Evolutionary conservation across 1,139 yeast genomes (phyloP).

Genomic region (Scheffersomyces cryptocercus): DNA sequence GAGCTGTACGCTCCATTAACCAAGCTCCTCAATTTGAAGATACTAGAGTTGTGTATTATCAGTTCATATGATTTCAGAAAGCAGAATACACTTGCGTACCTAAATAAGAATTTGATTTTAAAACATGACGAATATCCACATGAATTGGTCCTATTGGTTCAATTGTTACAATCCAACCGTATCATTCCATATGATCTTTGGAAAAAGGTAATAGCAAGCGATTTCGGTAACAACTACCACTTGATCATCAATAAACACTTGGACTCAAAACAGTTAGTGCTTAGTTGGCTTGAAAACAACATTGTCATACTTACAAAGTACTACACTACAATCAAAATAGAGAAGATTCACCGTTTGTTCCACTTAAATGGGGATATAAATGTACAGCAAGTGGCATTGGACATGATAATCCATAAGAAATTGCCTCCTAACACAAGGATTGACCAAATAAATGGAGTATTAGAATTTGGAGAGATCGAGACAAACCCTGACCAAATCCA

Average conservation of each 20-base stretch:
- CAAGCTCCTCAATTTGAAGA: conserved; percentile 21
- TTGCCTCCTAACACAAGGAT: conserved; percentile 31
- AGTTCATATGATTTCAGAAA: conserved; percentile 38
- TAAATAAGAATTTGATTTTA: conserved; percentile 14
- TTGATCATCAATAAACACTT: not conserved
- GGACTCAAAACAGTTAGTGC: conserved; percentile 11
- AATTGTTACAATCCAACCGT: conserved; percentile 14
- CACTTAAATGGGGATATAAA: conserved; percentile 12
- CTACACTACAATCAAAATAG: conserved; percentile 27
- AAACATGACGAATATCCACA: conserved; percentile 8
- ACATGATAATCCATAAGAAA: conserved; percentile 37
- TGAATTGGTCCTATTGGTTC: conserved; percentile 11
- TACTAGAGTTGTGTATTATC: conserved; percentile 30
- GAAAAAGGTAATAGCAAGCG: not conserved
- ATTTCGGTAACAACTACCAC: not conserved
- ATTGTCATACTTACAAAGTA: conserved; percentile 28
- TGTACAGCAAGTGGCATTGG: conserved; percentile 26
- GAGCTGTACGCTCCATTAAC: conserved; percentile 4
- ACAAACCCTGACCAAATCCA: not conserved
- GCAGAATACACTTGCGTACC: conserved; percentile 25
- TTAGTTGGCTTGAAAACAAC: conserved; percentile 35
- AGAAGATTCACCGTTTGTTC: conserved; percentile 17
- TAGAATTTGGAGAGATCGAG: conserved; percentile 25
- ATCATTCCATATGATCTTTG: conserved; percentile 2
- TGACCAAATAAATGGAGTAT: conserved; percentile 31